Evolutionary conservation across 2,329 filamentous ascomycete species (phyloP), one percentile per base, ranked within the genome.

Genomic region (Alternaria arborescens): DNA sequence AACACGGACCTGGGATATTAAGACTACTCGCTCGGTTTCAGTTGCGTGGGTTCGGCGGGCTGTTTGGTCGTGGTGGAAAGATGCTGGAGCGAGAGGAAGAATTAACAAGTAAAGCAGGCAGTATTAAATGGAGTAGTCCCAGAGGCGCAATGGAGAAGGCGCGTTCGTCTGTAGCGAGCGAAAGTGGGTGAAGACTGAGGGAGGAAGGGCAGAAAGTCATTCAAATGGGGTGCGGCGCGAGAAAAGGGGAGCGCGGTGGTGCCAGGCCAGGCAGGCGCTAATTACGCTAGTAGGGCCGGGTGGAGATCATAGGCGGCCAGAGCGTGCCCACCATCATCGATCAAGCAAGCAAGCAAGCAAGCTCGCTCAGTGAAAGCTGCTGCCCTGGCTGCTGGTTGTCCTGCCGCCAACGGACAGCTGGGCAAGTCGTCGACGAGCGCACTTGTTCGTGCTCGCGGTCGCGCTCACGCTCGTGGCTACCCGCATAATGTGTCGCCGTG

Each of bases 51-150:
- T 36, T 30, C 20, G 32, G 32, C 67, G 66, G 68, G 64, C 62
- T 68, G 70, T 62, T 66, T 68, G 68, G 47, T 66, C 64, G 66
- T 71, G 32, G 58, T 58, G 51, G 66, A 74, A 76, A 71, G 71
- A 77, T 77, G 75, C 56, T 63, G 71, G 60, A 73, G 72, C 74
- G 75, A 78, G 75, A 68, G 78, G 75, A 76, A 74, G 74, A 76
- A 78, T 73, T 77, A 77, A 68, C 66, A 68, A 72, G 63, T 62
- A 69, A 68, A 68, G 66, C 64, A 66, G 61, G 64, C 55, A 66
- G 64, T 67, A 75, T 74, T 73, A 74, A 71, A 68, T 66, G 66
- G 60, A 68, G 58, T 70, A 68, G 62, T 62, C 61, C 58, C 64
- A 62, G 62, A 55, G 57, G 61, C 65, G 66, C 61, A 66, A 62